Evolutionary conservation across 345 rosid genomes (phyloP).

Genomic region (Carallia pectinifolia): DNA sequence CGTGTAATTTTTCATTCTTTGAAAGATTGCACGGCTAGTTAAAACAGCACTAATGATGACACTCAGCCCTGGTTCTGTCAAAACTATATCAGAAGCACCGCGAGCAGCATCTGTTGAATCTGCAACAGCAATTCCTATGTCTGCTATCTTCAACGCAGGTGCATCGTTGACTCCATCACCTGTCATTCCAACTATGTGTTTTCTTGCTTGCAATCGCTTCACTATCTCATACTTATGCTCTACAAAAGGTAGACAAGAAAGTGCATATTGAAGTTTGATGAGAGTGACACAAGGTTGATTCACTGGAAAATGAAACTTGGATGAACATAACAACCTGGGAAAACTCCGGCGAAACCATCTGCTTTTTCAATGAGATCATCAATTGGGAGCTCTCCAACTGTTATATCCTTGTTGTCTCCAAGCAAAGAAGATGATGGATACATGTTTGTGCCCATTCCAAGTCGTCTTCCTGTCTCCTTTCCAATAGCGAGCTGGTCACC

Average conservation of each 20-base stretch:
- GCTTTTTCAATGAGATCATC: constrained; percentile 88
- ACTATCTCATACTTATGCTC: constrained; percentile 91
- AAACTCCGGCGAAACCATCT: constrained; percentile 92
- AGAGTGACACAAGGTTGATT: not conserved
- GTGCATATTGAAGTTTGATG: not conserved
- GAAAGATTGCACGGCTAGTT: constrained; percentile 93
- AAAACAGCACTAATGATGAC: constrained; percentile 90
- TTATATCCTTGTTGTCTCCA: constrained; percentile 53
- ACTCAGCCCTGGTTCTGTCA: constrained; percentile 89
- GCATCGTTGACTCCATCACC: constrained; percentile 97
- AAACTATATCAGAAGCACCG: constrained; percentile 85
- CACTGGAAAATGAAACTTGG: not conserved
- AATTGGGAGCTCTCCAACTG: constrained; percentile 47
- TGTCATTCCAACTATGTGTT: constrained; percentile 93
- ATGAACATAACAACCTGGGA: constrained; percentile 55
- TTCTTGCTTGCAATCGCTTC: constrained; percentile 64
- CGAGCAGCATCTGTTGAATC: constrained; percentile 96
- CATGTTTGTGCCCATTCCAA: constrained; percentile 98
- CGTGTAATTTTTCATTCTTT: constrained; percentile 90
- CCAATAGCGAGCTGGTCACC: constrained; percentile 95
- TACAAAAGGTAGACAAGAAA: constrained; percentile 28
- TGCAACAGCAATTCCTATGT: constrained; percentile 90
- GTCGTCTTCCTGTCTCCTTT: constrained; percentile 93
- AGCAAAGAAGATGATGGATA: constrained; percentile 88
- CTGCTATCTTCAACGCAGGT: constrained; percentile 82